A percentile compares a stretch with the other conserved stretches of the same genome.
phyloP scores from a whole-genome alignment of 208 protist genomes.

The Herpetomonas tarakana region DNA sequence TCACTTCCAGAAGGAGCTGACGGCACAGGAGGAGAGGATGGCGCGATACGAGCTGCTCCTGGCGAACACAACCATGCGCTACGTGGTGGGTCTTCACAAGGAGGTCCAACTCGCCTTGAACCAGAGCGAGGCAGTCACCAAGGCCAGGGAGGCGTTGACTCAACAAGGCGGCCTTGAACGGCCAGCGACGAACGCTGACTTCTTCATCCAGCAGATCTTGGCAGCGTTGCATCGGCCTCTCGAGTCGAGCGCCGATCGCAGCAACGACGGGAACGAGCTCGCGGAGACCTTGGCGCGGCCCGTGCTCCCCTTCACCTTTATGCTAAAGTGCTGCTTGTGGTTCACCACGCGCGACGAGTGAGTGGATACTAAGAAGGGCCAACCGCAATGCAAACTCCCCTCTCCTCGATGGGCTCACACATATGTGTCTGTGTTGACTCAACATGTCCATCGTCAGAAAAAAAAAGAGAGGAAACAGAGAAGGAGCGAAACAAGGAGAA shows the following conservation, averaged over 20 bases:
- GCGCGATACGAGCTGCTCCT: constrained; percentile 74
- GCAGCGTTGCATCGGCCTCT: constrained; percentile 4
- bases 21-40: constrained; percentile 45
- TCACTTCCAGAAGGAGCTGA: constrained; percentile 32
- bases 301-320: constrained; percentile 88
- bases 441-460: not conserved
- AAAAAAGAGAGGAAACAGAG: not conserved
- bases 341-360: no score
- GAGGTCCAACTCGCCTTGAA: constrained; percentile 67
- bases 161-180: no score
- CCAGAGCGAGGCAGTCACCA: constrained; percentile 17
- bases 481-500: no score
- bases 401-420: no score
- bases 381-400: no score
- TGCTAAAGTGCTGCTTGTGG: constrained; percentile 89
- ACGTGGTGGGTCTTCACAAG: constrained; percentile 78
- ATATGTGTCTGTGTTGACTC: no score
- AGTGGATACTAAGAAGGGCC: no score
- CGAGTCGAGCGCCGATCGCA: not conserved
- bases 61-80: constrained; percentile 70
- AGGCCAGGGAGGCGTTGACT: not conserved
- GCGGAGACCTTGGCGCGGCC: constrained; percentile 31
- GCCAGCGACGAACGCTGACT: not conserved
- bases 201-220: constrained; percentile 13
- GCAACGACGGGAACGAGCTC: constrained; percentile 9